Conservation (phyloP, 2,329 filamentous ascomycete genomes). For the Scortechinia acanthostroma region DNA sequence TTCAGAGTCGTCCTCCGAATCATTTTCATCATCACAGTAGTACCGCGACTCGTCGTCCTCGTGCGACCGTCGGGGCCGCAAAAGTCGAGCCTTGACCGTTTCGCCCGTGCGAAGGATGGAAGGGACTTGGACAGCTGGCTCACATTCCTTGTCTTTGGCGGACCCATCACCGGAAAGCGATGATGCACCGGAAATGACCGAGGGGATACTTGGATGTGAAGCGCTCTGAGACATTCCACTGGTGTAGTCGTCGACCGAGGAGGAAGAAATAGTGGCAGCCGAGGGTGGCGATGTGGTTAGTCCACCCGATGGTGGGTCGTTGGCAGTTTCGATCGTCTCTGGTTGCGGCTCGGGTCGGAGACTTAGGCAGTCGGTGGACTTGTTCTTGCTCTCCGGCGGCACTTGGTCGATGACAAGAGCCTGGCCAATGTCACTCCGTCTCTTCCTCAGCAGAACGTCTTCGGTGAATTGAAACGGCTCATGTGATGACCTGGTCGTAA, state of each 20-base stretch:
- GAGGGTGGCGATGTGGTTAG: constrained; percentile 26
- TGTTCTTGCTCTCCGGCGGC: neutral
- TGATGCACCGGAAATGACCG: constrained; percentile 31
- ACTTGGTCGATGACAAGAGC: neutral
- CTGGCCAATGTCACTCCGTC: constrained; percentile 8
- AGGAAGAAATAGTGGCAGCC: constrained; percentile 33
- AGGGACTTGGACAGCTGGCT: constrained; percentile 15
- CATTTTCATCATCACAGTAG: constrained; percentile 29
- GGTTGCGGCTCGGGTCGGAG: too few species aligned
- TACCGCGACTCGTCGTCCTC: constrained; percentile 26
- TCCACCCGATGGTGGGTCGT: constrained; percentile 12
- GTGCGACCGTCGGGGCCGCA: constrained; percentile 9
- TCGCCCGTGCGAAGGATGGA: constrained; percentile 29
- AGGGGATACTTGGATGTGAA: constrained; percentile 34
- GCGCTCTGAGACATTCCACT: constrained; percentile 35
- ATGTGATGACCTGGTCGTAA: constrained; percentile 15
- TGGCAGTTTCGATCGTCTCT: neutral
- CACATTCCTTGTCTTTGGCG: constrained; percentile 15
- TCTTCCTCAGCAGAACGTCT: constrained; percentile 20
- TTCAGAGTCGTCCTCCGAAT: constrained; percentile 25
- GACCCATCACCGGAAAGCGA: constrained; percentile 29
- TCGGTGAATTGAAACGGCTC: constrained; percentile 22
- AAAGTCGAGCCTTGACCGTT: constrained; percentile 21
- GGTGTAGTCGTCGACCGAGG: constrained; percentile 30
- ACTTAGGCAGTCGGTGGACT: too few species aligned